Base-by-base conservation (phyloP, 768 basidiomycete species). In the Asterophora parasitica region DNA sequence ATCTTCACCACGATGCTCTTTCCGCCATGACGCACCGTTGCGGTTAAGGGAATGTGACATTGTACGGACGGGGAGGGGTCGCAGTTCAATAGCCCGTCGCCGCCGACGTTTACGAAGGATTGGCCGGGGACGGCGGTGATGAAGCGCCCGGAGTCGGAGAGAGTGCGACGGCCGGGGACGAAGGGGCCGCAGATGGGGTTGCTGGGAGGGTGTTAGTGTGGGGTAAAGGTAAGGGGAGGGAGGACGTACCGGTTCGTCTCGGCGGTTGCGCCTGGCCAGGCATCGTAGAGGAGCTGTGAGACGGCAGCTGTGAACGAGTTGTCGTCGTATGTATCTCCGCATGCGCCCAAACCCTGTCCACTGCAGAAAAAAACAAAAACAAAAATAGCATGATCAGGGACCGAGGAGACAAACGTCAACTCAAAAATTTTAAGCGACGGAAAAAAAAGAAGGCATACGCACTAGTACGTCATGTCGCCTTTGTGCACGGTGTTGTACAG, bases 1-100 rank as follows among this genome's bases (percentile, higher is more conserved):
- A 82, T 64, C 0, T 54, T 56, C 20, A 78, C 75, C 0, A 58
- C 54, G 36, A 76, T 66, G 5, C 53, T 48, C 28, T 69, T 70
- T 42, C 66, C 69, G 7, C 59, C 57, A 11, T 55, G 59, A 38
- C 44, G 51, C n/a, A 60, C 57, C 12, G 59, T 60, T 8, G 59
- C 59, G 1, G 59, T 60, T 19, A 60, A 49, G 1, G 59, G 59
- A 46, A 60, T 44, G 42, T 60, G 53, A 38, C 58, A 56, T 49
- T 62, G 53, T 6, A 23, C 23, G 27, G 51, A 41, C 19, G 40
- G 23, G 23, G 23, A 13, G 7, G 37, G 5, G 20, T 44, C 58
- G 41, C 60, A 60, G 51, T 59, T 62, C 35, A 59, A 53, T 26
- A 61, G 44, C 2, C 65, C 61, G 51, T 65, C 64, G 27, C 64